Percentiles rank a stretch among this genome's conserved stretches.
These are phyloP conservation scores for Naganishia randhawae DNA, from an alignment of 768 basidiomycete genomes.

Conservation along the genomic window DNA sequence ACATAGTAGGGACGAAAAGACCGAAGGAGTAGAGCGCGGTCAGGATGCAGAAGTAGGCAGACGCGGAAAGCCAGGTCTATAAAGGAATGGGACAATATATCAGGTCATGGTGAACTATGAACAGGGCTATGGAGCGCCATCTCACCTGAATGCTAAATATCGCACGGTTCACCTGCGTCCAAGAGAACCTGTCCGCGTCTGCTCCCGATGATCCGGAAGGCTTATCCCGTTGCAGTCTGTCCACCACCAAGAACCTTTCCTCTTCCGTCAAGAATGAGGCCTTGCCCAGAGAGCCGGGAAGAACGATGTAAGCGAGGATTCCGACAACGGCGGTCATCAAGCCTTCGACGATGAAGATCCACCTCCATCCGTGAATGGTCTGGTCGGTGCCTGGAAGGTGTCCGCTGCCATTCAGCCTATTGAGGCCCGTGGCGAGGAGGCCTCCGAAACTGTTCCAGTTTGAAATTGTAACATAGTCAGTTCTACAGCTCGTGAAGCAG, in stretches of 20 bases:
- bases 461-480: not conserved
- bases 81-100: not conserved
- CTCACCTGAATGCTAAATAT: constrained; percentile 29
- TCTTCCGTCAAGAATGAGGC: constrained; percentile 36
- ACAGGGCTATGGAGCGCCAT: not conserved
- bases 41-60: constrained; percentile 37
- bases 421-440: constrained; percentile 24
- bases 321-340: constrained; percentile 36
- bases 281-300: constrained; percentile 35
- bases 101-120: not conserved
- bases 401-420: constrained; percentile 6
- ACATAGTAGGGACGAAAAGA: constrained; percentile 39
- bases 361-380: constrained; percentile 35
- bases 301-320: constrained; percentile 32
- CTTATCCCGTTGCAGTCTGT: constrained; percentile 29
- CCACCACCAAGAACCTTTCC: constrained; percentile 30
- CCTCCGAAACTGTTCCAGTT: constrained; percentile 32
- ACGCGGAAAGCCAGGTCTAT: constrained; percentile 37
- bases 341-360: constrained; percentile 42
- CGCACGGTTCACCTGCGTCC: constrained; percentile 32
- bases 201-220: constrained; percentile 20
- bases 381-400: constrained; percentile 36
- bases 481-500: not conserved
- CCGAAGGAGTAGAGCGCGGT: constrained; percentile 39
- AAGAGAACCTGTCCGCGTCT: constrained; percentile 32